Percentiles rank a stretch among this genome's conserved stretches.
Conservation (phyloP, 768 basidiomycete species). For the Mycena crocata region DNA sequence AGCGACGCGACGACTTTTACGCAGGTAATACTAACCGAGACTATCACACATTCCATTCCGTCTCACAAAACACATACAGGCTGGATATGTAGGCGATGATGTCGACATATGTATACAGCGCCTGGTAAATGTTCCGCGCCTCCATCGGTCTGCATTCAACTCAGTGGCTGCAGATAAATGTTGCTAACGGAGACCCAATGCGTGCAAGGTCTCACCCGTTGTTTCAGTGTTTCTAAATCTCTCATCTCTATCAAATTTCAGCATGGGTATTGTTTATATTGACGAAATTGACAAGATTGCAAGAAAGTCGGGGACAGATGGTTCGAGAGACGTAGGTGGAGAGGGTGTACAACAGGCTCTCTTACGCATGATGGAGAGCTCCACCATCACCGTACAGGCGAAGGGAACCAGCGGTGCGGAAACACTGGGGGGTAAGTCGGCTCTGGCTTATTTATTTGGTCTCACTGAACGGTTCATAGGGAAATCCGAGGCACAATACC, state of each 20-base stretch:
- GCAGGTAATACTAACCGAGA: conserved; percentile 69
- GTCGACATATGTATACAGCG: conserved; percentile 93
- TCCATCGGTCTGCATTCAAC: neutral
- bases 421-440: conserved; percentile 43
- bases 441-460: neutral
- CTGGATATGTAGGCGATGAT: conserved; percentile 95
- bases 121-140: conserved; percentile 60
- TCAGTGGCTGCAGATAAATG: conserved; percentile 71
- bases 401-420: conserved; percentile 65
- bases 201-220: conserved; percentile 74
- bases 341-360: conserved; percentile 97
- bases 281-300: conserved; percentile 97
- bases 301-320: conserved; percentile 73
- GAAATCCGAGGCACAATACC: conserved; percentile 72
- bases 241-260: conserved; percentile 42
- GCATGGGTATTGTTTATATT: conserved; percentile 94
- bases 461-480: conserved; percentile 37
- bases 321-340: conserved; percentile 89
- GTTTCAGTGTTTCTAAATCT: neutral
- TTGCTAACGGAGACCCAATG: conserved; percentile 88
- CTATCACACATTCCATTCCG: neutral
- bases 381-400: conserved; percentile 82
- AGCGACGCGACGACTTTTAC: conserved; percentile 96
- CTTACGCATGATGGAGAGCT: conserved; percentile 94
- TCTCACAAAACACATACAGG: conserved; percentile 52